These are phyloP conservation scores for Dissophora globulifera DNA, from an alignment of 192 early-diverging fungal species.

Conservation along the genomic window DNA sequence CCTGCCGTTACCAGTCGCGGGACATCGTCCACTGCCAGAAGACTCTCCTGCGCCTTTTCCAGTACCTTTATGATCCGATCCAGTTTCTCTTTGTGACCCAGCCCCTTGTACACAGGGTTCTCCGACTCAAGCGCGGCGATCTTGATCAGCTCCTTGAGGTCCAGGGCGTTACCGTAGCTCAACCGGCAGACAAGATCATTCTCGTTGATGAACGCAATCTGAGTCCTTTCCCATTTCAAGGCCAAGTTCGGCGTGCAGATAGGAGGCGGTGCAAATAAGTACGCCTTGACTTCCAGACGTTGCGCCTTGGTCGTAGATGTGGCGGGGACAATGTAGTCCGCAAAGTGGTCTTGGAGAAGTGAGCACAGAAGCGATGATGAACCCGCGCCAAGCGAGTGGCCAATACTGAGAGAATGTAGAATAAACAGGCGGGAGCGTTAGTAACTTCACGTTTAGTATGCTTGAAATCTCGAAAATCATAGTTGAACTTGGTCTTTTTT, in stretches of 20 bases:
- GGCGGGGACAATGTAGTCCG: constrained; percentile 12
- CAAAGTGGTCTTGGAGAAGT: constrained; percentile 49
- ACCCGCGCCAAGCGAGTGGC: constrained; percentile 55
- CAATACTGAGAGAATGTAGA: constrained; percentile 25
- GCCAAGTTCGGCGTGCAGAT: constrained; percentile 51
- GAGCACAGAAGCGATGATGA: constrained; percentile 42
- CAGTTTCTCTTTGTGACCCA: constrained; percentile 30
- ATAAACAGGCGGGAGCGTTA: not conserved
- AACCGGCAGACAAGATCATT: constrained; percentile 54
- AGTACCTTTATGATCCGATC: constrained; percentile 33
- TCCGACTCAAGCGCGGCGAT: constrained; percentile 48
- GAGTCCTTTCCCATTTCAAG: constrained; percentile 35
- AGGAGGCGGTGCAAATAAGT: constrained; percentile 53
- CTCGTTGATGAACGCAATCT: constrained; percentile 55
- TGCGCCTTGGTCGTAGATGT: not conserved
- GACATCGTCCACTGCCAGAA: constrained; percentile 32
- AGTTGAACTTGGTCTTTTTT: not conserved
- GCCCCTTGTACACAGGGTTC: constrained; percentile 41
- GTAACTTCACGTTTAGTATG: no score
- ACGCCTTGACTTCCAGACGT: constrained; percentile 46
- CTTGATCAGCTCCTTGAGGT: constrained; percentile 59
- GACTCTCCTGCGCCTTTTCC: constrained; percentile 34
- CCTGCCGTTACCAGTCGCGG: constrained; percentile 47
- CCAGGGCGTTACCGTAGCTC: constrained; percentile 54
- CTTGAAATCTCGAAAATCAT: no score